Evolutionary conservation across 495 filamentous ascomycete species (phyloP).

Genomic region (Endocarpon pusillum): DNA sequence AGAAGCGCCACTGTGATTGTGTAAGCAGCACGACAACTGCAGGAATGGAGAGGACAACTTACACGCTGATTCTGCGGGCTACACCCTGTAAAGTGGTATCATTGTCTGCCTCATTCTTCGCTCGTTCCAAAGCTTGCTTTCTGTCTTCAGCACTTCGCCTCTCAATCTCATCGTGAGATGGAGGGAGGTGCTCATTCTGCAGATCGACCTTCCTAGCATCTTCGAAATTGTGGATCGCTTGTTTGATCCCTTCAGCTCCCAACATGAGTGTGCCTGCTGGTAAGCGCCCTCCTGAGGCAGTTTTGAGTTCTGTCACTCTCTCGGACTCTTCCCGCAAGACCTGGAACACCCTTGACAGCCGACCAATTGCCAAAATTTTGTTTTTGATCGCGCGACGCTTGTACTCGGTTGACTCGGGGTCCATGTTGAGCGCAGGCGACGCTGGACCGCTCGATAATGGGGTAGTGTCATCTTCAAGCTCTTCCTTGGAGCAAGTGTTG

Average conservation of each 20-base stretch:
- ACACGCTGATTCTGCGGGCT: slow-evolving; percentile 91
- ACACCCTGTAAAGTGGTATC: slow-evolving; percentile 70
- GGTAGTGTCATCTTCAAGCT: slow-evolving; percentile 64
- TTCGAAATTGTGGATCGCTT: slow-evolving; percentile 93
- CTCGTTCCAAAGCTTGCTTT: slow-evolving; percentile 66
- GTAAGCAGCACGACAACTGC: too few relatives aligned
- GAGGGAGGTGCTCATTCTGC: slow-evolving; percentile 88
- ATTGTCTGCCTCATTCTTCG: slow-evolving; percentile 74
- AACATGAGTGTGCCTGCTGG: slow-evolving; percentile 95
- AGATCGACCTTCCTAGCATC: slow-evolving; percentile 96
- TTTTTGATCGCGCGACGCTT: slow-evolving; percentile 96
- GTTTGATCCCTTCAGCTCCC: slow-evolving; percentile 94
- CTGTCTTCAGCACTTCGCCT: slow-evolving; percentile 63
- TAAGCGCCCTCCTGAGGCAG: slow-evolving; percentile 79
- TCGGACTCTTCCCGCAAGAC: slow-evolving; percentile 95
- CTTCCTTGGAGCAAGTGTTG: slow-evolving; percentile 94
- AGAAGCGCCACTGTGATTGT: too few relatives aligned
- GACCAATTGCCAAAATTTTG: slow-evolving; percentile 95
- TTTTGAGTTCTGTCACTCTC: slow-evolving; percentile 92
- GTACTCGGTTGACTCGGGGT: slow-evolving; percentile 73
- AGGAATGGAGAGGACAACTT: slow-evolving; percentile 34
- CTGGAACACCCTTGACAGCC: slow-evolving; percentile 94
- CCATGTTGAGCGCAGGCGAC: slow-evolving; percentile 52
- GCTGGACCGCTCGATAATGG: slow-evolving; percentile 42
- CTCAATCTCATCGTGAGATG: slow-evolving; percentile 78